Evolutionary conservation across 768 basidiomycete genomes (phyloP), one percentile per base, ranked within the genome.

Genomic region (Plicaturopsis crispa): DNA sequence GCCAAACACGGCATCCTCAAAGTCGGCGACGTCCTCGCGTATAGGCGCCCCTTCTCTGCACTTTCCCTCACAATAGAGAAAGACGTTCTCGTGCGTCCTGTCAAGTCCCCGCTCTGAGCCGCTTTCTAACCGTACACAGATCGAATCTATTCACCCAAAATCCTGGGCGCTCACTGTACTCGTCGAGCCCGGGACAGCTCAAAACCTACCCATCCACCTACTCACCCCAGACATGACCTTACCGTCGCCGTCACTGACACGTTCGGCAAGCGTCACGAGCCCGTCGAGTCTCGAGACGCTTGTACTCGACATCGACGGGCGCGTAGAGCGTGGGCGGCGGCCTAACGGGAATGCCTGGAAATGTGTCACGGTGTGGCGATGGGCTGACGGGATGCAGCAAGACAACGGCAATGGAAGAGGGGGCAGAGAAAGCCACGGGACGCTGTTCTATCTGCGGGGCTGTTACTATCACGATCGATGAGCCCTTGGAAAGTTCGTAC

Each of bases 261-360:
- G 59, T 17, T 50, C 51, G 10, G 59, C 65, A 47, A 62, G 55
- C 2, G 63, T 72, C 38, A 62, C 62, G 3, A 63, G 57, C 31
- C 69, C 75, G 1, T 51, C 61, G 3, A 69, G 69, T 50, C 63
- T 81, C 12, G 78, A 80, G 51, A 68, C 60, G 1, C 67, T 53
- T 1, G 41, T 79, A 5, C 58, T 78, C 6, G 74, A 78, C 39
- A 53, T 66, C 0, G 73, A 78, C 40, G 73, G 69, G 2, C 63
- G 72, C 3, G 57, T 76, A 1, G 62, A 67, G 8, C 63, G 60
- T 34, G 31, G 53, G 8, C 57, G 58, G 38, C 48, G 71, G 19
- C 65, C 69, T 3, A 65, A 72, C 41, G 70, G 65, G 5, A 73
- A 75, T 41, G 74, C 75, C 4, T 78, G 75, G 75, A 79, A 79